A percentile compares a stretch with the other conserved stretches of the same genome.
Evolutionary conservation across 2,329 filamentous ascomycete genomes (phyloP).

Genomic region (Aspergillus costaricaensis): DNA sequence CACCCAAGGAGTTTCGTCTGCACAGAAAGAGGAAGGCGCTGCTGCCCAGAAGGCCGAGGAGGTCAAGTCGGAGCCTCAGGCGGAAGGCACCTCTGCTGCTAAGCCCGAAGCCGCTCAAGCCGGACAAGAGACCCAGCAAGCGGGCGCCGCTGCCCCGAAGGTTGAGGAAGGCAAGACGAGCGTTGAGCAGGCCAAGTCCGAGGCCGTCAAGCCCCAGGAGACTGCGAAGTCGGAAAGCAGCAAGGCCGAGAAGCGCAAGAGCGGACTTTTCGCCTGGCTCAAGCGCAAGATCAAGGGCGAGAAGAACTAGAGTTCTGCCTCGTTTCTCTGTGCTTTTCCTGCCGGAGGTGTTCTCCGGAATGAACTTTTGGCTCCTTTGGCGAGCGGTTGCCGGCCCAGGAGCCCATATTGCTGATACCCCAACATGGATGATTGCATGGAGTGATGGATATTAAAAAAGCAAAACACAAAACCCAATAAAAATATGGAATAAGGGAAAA

Average conservation of each 20-base stretch:
- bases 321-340: slow-evolving; percentile 6
- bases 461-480: background rate
- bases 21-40: slow-evolving; percentile 9
- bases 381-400: slow-evolving; percentile 1
- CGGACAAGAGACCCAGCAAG: slow-evolving; percentile 10
- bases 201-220: slow-evolving; percentile 12
- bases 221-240: slow-evolving; percentile 15
- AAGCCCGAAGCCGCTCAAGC: background rate
- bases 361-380: slow-evolving; percentile 11
- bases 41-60: slow-evolving; percentile 11
- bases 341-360: background rate
- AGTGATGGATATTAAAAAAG: background rate
- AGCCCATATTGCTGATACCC: slow-evolving; percentile 21
- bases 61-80: slow-evolving; percentile 14
- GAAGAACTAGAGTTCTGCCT: slow-evolving; percentile 1
- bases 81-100: slow-evolving; percentile 10
- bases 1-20: background rate
- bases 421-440: slow-evolving; percentile 12
- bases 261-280: slow-evolving; percentile 29
- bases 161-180: slow-evolving; percentile 24
- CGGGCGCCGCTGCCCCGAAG: slow-evolving; percentile 19
- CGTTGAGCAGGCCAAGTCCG: slow-evolving; percentile 15
- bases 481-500: slow-evolving; percentile 5
- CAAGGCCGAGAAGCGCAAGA: slow-evolving; percentile 29
- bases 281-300: slow-evolving; percentile 33